Evolutionary conservation across 2,329 filamentous ascomycete genomes (phyloP).

Genomic region (Pseudocercospora fijiensis): DNA sequence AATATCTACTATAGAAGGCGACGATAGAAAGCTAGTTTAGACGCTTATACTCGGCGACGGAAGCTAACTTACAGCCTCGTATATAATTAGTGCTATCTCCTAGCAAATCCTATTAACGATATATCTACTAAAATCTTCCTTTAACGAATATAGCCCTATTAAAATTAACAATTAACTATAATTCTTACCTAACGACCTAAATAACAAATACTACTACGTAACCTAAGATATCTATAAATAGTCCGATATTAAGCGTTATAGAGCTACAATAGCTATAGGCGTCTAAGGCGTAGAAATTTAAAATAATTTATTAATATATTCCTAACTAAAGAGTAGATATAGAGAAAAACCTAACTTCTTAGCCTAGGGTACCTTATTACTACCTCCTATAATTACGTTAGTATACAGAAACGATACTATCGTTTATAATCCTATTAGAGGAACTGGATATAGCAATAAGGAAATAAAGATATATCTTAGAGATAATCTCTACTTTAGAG

Average conservation of each 20-base stretch:
- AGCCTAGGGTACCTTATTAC: constrained; percentile 14
- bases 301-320: too few species aligned
- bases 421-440: constrained; percentile 15
- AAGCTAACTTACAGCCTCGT: constrained; percentile 58
- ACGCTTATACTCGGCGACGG: constrained; percentile 62
- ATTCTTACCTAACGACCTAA: constrained; percentile 56
- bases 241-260: constrained; percentile 78
- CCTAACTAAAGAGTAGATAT: constrained; percentile 47
- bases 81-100: constrained; percentile 69
- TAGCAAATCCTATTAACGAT: constrained; percentile 61
- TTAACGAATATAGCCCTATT: constrained; percentile 66
- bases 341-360: constrained; percentile 10
- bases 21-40: constrained; percentile 43
- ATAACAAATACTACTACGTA: constrained; percentile 63
- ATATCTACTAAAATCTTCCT: constrained; percentile 58
- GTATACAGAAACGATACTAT: constrained; percentile 19
- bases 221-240: constrained; percentile 68
- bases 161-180: constrained; percentile 60
- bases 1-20: constrained; percentile 48
- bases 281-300: constrained; percentile 63
- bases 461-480: constrained; percentile 20
- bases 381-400: constrained; percentile 21
- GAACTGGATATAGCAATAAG: constrained; percentile 14
- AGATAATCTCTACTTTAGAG: constrained; percentile 19
- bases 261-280: constrained; percentile 72